Evolutionary conservation across 164 flowering plant species (phyloP), one percentile per base, ranked within the genome.

Genomic region (Houttuynia cordata): DNA sequence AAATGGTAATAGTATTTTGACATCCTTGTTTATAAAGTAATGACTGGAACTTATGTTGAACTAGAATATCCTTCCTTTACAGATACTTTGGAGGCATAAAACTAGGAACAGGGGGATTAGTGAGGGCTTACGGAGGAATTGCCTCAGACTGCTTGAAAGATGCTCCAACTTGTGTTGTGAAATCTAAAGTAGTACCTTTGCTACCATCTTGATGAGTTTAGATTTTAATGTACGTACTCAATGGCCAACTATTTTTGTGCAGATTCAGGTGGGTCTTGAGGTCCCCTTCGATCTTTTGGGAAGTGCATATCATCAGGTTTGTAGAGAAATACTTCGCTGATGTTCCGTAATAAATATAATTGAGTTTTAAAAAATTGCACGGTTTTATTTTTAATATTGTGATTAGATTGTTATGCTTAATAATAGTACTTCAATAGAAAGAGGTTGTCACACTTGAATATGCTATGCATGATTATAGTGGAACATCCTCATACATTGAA

Each of bases 51-150:
- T 45, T 17, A 8, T 17, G 4, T 14, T 45, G 17, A 45, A 45
- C 12, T 12, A 12, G 49, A 17, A 8, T 17, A 45, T 45, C 49
- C 12, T 55, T 17, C 23, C 30, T 10, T 56, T 55, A 8, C 34
- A 93, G 99, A 81, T 66, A 87, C 68, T 90, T 91, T 81, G 99
- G 97, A 61, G 99, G 99, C 13, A 88, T 91, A 58, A 84, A 93
- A 73, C 70, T 91, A 20, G 96, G 99, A 0, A 84, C 97, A 51
- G 91, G 96, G 59, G 99, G 99, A 21, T 74, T 94, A n/a, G 96
- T 85, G 42, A 83, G 96, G 75, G 96, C 99, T 55, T 94, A 94
- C 72, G 99, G 97, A 70, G 96, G 99, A 62, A 84, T 85, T 10
- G 74, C 99, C 21, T 70, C 95, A 17, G 99, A 91, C 53, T 94